Evolutionary conservation across 1,139 yeast genomes (phyloP), one percentile per base, ranked within the genome.

Genomic region (Yamadazyma dushanensis): DNA sequence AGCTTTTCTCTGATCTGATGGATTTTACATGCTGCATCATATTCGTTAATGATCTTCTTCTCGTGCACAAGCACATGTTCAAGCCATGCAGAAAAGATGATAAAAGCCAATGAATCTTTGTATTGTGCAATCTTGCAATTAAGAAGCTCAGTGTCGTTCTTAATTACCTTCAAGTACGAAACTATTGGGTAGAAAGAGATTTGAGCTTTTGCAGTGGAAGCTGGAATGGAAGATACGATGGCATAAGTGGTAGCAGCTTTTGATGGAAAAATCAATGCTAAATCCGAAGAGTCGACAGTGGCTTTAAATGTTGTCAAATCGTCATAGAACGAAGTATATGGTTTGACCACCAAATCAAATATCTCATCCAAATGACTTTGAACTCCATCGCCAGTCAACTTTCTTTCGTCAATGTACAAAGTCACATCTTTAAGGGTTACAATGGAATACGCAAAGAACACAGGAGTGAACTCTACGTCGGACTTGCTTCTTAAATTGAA

Each of bases 401-500:
- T 76, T 4, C 38, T 32, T 18, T 53, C 46, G 32, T 73, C 61
- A 14, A 74, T 51, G 44, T 71, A 77, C 10, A 76, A 50, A 2
- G 44, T 41, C 1, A 72, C 60, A 1, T 45, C 30, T 6, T 59
- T 50, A 9, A 44, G 32, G 2, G 69, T 56, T 10, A 76, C 53
- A 2, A 75, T 56, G 2, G 65, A 53, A 46, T 75, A 76, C 5
- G 73, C 54, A 47, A 72, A 76, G 44, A 77, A 76, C 0, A 73
- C 74, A 0, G 82, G 80, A 37, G 68, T 62, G 46, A 59, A 76
- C 2, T 72, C 71, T 25, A 70, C 61, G 37, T 71, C 74, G 13
- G 58, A 49, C 36, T 70, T 75, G 14, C 70, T 56, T 34, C 82
- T 58, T 34, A 76, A 53, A 43, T 76, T 76, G 35, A 76, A 63